Evolutionary conservation across 2,329 filamentous ascomycete species (phyloP), one percentile per base, ranked within the genome.

Genomic region (Fusarium udum): DNA sequence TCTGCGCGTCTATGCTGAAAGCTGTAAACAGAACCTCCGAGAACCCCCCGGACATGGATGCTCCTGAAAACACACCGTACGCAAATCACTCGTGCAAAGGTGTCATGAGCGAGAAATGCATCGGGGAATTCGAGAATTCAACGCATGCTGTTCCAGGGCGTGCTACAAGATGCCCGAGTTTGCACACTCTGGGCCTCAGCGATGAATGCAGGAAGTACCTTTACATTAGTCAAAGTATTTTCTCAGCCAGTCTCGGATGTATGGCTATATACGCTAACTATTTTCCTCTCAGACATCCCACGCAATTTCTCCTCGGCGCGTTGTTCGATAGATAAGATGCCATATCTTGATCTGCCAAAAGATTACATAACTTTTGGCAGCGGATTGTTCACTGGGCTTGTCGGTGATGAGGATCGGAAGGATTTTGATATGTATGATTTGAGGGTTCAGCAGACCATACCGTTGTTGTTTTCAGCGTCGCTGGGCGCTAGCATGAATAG

Each of bases 301-400:
- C 26, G 4, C 0, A 22, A 46, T 46, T 28, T 46, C 13, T 22
- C 18, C 42, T 13, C n/a, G 7, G 6, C 45, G 18, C 24, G 18
- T 10, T 46, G 45, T 1, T 46, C 45, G 9, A 0, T 28, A 5
- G 4, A 28, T 3, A 46, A 28, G 13, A 28, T 46, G 45, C 45
- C 45, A 46, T 46, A 46, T 7, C 1, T 46, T 15, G 20, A 28
- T 46, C 9, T 46, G 18, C 45, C 45, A 3, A 3, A 28, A 28
- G 26, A 4, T 15, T 46, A 46, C 3, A 11, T 46, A 15, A 46
- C 45, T 28, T 46, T 46, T 15, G 4, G 18, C 13, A 28, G 0
- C 22, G 45, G 45, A 0, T 15, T 46, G 4, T 3, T 4, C 13
- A 11, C 1, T 15, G 26, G 45, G 6, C 20, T 5, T 28, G 1